phyloP scores from a whole-genome alignment of 2,329 filamentous ascomycete species.

The Hortaea werneckii region DNA sequence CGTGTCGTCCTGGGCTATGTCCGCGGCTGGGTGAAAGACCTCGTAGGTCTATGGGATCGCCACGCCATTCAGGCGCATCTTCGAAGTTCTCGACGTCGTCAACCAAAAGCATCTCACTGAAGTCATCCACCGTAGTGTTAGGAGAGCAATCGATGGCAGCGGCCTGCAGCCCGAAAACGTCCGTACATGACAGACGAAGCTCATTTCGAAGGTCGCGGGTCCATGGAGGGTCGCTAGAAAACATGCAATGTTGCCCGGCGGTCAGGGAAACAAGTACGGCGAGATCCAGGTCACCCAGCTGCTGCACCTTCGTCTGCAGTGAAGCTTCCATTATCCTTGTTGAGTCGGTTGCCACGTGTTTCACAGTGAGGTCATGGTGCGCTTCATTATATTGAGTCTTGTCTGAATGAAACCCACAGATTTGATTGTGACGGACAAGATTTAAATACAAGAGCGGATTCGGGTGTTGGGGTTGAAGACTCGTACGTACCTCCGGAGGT shows the following conservation, averaged over 20 bases:
- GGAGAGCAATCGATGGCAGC: conserved; percentile 62
- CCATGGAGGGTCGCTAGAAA: conserved; percentile 55
- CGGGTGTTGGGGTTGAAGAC: no score
- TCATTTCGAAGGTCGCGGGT: conserved; percentile 16
- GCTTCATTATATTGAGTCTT: neutral
- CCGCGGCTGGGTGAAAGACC: conserved; percentile 6
- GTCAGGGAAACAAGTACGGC: conserved; percentile 74
- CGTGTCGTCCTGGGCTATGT: conserved; percentile 6
- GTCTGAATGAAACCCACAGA: neutral
- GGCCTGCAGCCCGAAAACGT: conserved; percentile 62
- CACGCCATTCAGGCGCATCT: conserved; percentile 1
- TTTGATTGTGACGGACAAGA: neutral
- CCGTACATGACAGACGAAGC: conserved; percentile 53
- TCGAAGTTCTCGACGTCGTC: conserved; percentile 18
- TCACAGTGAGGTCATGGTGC: neutral
- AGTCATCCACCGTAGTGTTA: conserved; percentile 69
- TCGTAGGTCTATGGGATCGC: conserved; percentile 7
- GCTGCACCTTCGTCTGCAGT: conserved; percentile 50
- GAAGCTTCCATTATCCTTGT: conserved; percentile 8
- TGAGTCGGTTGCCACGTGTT: neutral
- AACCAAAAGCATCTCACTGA: conserved; percentile 59
- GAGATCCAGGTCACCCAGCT: conserved; percentile 77
- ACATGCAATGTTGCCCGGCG: conserved; percentile 76
- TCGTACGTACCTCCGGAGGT: no score
- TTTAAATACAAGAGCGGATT: neutral